These are phyloP conservation scores for Solanum habrochaites DNA, from an alignment of 257 asterid species.

Conservation along the genomic window DNA sequence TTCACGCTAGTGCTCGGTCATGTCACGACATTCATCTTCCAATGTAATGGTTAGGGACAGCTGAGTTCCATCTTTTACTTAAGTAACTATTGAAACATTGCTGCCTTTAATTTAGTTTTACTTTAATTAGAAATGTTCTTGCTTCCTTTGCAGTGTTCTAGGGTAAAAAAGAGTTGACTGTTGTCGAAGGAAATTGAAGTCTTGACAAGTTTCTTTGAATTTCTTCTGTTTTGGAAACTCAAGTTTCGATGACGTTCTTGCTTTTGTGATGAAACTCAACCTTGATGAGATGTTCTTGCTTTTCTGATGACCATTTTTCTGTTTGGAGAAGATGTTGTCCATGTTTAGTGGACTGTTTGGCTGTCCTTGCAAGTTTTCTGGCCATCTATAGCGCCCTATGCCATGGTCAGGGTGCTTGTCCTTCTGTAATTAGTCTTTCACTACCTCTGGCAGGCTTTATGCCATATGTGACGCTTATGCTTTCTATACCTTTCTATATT, in stretches of 20 bases:
- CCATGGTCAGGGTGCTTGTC: conserved; percentile 8
- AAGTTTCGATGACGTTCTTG: conserved; percentile 25
- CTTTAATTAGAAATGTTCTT: background rate
- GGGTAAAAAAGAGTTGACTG: conserved; percentile 40
- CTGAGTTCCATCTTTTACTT: background rate
- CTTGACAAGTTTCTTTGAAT: conserved; percentile 52
- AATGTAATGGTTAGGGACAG: conserved; percentile 46
- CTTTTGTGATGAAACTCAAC: conserved; percentile 22
- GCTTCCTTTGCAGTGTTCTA: conserved; percentile 41
- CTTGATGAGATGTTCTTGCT: background rate
- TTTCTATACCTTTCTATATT: background rate
- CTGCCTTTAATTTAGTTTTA: background rate
- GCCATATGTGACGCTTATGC: background rate
- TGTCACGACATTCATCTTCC: conserved; percentile 49
- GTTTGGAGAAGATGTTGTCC: conserved; percentile 25
- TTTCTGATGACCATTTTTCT: background rate
- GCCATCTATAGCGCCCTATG: conserved; percentile 38
- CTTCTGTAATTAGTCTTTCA: background rate
- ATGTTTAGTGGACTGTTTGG: conserved; percentile 37
- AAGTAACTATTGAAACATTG: background rate
- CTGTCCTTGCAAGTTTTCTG: conserved; percentile 32
- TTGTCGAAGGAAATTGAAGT: conserved; percentile 21
- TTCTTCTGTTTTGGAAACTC: conserved; percentile 48
- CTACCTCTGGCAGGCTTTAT: background rate
- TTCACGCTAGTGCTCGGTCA: conserved; percentile 59